Evolutionary conservation across 1,139 yeast genomes (phyloP), one percentile per base, ranked within the genome.

Genomic region (Pneumocystis canis): DNA sequence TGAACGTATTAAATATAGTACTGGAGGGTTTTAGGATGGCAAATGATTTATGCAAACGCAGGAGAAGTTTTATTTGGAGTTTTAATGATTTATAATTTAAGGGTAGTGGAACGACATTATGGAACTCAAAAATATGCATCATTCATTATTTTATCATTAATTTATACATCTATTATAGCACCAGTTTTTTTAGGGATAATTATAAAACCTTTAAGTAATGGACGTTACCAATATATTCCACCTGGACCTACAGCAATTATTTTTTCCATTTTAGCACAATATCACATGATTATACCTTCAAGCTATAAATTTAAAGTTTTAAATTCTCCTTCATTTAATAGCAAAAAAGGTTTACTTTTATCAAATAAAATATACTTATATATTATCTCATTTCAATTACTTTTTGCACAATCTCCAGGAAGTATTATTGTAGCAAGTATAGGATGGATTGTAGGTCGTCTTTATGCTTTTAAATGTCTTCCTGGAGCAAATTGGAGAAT

Each of bases 211-310:
- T 33, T 65, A 18, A 63, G 65, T 5, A 73, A 57, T 76, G 67
- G 73, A 18, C 33, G 63, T 6, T 66, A 62, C 25, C 63, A 63
- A 58, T 65, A 76, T 71, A 72, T 72, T 20, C 75, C 75, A 1
- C 77, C 88, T 0, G 94, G 94, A 0, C 89, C 90, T 1, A 76
- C 84, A 47, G 84, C 85, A 0, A 69, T 85, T 0, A 60, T 85
- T 7, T 81, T 85, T 63, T 83, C 86, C 1, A 71, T 85, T 53
- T 76, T 84, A 64, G 79, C 82, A 28, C 80, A 84, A 63, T 84
- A 81, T 71, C 80, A 81, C 57, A 74, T 77, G 16, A 75, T 76
- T 65, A 80, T 85, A 2, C 95, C 95, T 0, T 76, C 80, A 1
- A 78, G 81, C 18, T 86, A 84, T 73, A 71, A 66, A 66, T 73